Evolutionary conservation across 192 early-diverging fungal species (phyloP).

Genomic region (Anaeromyces robustus): DNA sequence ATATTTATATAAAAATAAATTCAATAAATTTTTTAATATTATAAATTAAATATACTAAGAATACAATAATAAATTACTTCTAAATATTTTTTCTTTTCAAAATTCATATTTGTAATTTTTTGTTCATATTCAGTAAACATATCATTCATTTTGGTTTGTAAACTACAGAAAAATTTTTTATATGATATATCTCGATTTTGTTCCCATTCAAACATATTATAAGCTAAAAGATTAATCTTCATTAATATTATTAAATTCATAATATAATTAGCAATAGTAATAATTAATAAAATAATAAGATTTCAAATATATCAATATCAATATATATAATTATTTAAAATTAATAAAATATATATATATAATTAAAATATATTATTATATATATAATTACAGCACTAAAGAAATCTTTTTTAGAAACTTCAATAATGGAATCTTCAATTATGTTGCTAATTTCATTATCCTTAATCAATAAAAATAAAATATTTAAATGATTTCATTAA

Average conservation of each 20-base stretch:
- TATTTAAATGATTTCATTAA: too few relatives aligned
- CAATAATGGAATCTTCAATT: neutral
- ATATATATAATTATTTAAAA: too few relatives aligned
- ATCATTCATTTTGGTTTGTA: neutral
- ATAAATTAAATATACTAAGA: too few relatives aligned
- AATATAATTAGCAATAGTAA: too few relatives aligned
- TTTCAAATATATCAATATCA: too few relatives aligned
- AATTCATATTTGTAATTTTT: neutral
- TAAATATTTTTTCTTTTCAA: neutral
- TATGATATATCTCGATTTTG: neutral
- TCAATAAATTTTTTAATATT: too few relatives aligned
- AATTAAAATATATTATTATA: too few relatives aligned
- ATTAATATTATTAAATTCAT: neutral
- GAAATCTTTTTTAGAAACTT: neutral
- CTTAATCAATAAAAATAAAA: too few relatives aligned
- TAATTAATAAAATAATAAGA: too few relatives aligned
- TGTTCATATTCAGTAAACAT: neutral
- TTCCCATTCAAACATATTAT: neutral
- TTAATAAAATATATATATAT: too few relatives aligned
- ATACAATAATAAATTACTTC: neutral
- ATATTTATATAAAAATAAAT: too few relatives aligned
- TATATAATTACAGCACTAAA: neutral
- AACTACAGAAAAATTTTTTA: neutral
- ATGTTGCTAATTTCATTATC: too few relatives aligned
- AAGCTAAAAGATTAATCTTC: neutral